Evolutionary conservation across 306 rosid species (phyloP).

Genomic region (Prinsepia uniflora): DNA sequence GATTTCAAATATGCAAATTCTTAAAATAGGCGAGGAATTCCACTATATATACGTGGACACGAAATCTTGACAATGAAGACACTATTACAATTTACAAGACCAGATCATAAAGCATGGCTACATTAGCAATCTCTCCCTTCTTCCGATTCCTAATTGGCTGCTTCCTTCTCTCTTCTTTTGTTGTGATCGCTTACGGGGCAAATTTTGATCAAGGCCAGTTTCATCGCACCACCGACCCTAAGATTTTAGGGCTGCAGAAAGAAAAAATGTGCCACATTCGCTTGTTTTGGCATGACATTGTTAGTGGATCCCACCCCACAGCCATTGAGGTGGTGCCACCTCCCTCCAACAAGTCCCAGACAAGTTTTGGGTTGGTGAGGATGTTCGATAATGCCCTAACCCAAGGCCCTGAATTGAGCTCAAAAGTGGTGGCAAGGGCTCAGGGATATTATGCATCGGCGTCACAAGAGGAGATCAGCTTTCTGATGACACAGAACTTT

Average conservation of each 20-base stretch:
- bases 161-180: conserved; percentile 9
- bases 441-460: conserved; percentile 31
- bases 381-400: conserved; percentile 39
- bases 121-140: background rate
- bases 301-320: conserved; percentile 28
- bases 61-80: too few relatives aligned
- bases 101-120: background rate
- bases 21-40: too few relatives aligned
- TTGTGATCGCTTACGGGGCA: background rate
- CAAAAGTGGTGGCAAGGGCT: conserved; percentile 30
- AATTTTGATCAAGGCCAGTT: conserved; percentile 9
- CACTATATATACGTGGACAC: background rate
- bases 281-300: background rate
- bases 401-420: conserved; percentile 20
- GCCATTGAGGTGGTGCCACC: conserved; percentile 6
- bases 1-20: too few relatives aligned
- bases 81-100: conserved; percentile 3
- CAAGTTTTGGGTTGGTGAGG: conserved; percentile 20
- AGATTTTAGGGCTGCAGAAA: conserved; percentile 23
- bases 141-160: background rate
- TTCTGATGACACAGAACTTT: conserved; percentile 63
- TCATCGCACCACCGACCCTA: conserved; percentile 27
- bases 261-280: too few relatives aligned
- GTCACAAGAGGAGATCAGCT: conserved; percentile 21
- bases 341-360: conserved; percentile 10